A percentile compares a stretch with the other conserved stretches of the same genome.
These are phyloP conservation scores for Ceriops decandra DNA, from an alignment of 345 rosid genomes.

Conservation along the genomic window DNA sequence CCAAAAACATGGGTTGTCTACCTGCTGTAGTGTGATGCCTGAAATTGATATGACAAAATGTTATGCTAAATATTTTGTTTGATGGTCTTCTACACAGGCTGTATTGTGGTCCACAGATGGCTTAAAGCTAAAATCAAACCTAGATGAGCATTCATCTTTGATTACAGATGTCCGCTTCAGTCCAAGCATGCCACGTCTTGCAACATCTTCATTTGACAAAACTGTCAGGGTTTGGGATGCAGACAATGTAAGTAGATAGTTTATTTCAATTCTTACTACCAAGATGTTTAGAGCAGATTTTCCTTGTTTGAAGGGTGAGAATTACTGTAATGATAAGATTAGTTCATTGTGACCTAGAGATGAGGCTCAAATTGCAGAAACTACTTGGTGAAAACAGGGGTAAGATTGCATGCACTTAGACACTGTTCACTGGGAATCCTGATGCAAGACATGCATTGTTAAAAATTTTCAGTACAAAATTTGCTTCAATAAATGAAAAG, in stretches of 20 bases:
- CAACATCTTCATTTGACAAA: slow-evolving; percentile 95
- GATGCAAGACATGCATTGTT: too few relatives aligned
- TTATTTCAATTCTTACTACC: slow-evolving; percentile 3
- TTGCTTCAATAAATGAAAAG: too few relatives aligned
- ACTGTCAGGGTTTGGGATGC: slow-evolving; percentile 99
- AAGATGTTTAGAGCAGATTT: slow-evolving; percentile 1
- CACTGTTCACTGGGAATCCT: too few relatives aligned
- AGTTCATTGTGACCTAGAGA: too few relatives aligned
- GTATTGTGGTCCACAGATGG: slow-evolving; percentile 75
- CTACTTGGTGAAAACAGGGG: too few relatives aligned
- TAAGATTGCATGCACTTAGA: too few relatives aligned
- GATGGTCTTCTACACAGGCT: slow-evolving; percentile 50
- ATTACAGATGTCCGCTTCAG: slow-evolving; percentile 96
- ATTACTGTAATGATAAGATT: too few relatives aligned
- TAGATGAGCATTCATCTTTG: slow-evolving; percentile 73
- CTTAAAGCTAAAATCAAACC: slow-evolving; percentile 65
- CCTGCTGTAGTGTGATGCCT: neutral
- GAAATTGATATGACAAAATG: neutral
- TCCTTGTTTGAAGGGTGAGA: neutral
- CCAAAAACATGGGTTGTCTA: neutral
- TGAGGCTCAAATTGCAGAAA: too few relatives aligned
- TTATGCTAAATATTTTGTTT: neutral
- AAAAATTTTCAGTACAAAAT: too few relatives aligned
- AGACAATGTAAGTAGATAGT: slow-evolving; percentile 61
- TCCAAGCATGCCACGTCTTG: slow-evolving; percentile 83